Percentiles rank a stretch among this genome's conserved stretches.
phyloP scores from a whole-genome alignment of 75 land plant species.

The Pseudotsuga menziesii region DNA sequence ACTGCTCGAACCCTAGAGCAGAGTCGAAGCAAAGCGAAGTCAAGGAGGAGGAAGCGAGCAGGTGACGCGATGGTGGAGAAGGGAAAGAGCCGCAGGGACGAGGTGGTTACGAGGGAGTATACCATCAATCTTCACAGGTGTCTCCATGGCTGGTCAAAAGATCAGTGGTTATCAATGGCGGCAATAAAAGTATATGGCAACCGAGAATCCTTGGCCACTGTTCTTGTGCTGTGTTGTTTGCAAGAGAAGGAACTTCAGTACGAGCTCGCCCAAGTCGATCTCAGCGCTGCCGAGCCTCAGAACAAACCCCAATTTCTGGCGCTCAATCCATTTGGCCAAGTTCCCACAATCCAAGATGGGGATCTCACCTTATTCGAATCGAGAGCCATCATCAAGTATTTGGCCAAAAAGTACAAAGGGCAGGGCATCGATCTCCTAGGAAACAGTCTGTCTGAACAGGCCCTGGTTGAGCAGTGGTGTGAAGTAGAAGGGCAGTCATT shows the following conservation, averaged over 20 bases:
- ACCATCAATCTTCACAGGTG: constrained; percentile 49
- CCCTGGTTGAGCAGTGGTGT: constrained; percentile 23
- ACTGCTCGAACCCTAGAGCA: no score
- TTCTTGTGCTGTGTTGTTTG: no score
- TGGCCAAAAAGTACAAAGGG: constrained; percentile 6
- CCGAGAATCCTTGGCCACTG: no score
- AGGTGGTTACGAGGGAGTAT: constrained; percentile 51
- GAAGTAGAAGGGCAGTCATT: constrained; percentile 22
- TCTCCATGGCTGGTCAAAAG: constrained; percentile 29
- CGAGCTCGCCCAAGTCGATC: no score
- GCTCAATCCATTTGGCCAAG: not conserved
- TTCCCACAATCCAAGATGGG: not conserved
- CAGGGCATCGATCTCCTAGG: constrained; percentile 13
- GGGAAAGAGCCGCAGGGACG: constrained; percentile 45
- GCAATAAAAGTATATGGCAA: no score
- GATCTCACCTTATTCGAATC: constrained; percentile 7
- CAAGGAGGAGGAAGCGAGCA: no score
- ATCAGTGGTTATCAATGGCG: no score
- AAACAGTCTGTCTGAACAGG: constrained; percentile 5
- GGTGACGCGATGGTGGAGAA: no score
- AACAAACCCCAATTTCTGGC: no score
- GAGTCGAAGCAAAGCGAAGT: no score
- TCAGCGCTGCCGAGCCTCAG: no score
- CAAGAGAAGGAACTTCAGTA: no score
- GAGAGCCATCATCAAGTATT: constrained; percentile 16